phyloP scores from a whole-genome alignment of 176 grass and related monocot species.

The Avena insularis region DNA sequence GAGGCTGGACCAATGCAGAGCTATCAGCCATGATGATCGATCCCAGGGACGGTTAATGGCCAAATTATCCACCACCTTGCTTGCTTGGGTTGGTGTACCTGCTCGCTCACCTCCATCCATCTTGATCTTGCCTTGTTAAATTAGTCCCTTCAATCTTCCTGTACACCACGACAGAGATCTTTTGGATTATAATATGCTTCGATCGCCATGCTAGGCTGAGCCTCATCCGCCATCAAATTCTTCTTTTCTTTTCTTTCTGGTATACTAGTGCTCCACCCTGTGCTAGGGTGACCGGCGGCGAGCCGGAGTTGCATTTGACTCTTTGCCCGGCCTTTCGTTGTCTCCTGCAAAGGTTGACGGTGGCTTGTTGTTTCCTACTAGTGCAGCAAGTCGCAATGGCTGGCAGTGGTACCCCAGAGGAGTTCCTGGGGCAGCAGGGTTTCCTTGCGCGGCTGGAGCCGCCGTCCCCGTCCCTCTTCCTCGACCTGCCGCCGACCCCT shows the following conservation, averaged over 20 bases:
- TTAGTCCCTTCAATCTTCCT: not conserved
- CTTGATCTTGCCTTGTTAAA: not conserved
- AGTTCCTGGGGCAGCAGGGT: not conserved
- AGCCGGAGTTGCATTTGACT: slow-evolving; percentile 5
- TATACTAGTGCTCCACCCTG: not conserved
- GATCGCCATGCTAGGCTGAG: not conserved
- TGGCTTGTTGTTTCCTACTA: no score
- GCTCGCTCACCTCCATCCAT: not conserved
- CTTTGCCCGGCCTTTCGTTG: not conserved
- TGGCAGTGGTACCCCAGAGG: not conserved
- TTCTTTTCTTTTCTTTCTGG: not conserved
- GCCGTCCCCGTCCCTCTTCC: slow-evolving; percentile 41
- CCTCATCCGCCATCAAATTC: not conserved
- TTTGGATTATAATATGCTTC: not conserved
- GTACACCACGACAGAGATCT: not conserved
- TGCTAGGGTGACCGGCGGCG: slow-evolving; percentile 1
- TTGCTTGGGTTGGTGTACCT: slow-evolving; percentile 3
- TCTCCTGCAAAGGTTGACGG: no score
- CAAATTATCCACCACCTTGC: not conserved
- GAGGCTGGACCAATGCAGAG: no score
- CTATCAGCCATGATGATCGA: no score
- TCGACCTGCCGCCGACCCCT: slow-evolving; percentile 39
- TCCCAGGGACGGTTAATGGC: no score
- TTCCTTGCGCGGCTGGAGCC: slow-evolving; percentile 14
- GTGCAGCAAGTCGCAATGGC: slow-evolving; percentile 19